Evolutionary conservation across 1,284 basidiomycete species (phyloP).

Genomic region (Boletellus sp.): DNA sequence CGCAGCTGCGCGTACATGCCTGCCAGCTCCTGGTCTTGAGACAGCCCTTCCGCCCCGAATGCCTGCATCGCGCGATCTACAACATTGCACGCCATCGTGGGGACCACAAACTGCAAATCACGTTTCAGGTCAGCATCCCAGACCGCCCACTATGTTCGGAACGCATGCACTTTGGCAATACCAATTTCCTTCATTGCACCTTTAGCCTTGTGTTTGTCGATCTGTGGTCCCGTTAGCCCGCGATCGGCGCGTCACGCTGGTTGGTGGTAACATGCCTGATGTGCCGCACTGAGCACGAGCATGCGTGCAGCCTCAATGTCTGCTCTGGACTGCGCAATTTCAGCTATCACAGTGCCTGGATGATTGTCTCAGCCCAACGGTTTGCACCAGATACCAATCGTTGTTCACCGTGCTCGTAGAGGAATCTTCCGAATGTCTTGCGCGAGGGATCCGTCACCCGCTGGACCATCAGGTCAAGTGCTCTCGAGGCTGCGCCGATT

Average conservation of each 20-base stretch:
- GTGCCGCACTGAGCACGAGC: slow-evolving; percentile 89
- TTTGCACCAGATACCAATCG: neutral
- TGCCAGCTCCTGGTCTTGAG: slow-evolving; percentile 86
- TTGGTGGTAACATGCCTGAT: slow-evolving; percentile 52
- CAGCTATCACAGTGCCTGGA: slow-evolving; percentile 80
- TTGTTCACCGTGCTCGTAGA: slow-evolving; percentile 82
- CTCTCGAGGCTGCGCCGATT: slow-evolving; percentile 83
- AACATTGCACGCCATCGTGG: slow-evolving; percentile 81
- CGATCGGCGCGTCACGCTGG: neutral
- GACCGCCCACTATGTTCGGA: neutral
- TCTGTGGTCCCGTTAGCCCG: slow-evolving; percentile 47
- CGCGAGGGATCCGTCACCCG: slow-evolving; percentile 89
- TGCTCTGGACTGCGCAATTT: slow-evolving; percentile 89
- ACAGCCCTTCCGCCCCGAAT: slow-evolving; percentile 92
- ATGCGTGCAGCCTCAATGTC: slow-evolving; percentile 88
- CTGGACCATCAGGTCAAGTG: slow-evolving; percentile 85
- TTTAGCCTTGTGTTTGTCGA: slow-evolving; percentile 88
- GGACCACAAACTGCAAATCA: slow-evolving; percentile 77
- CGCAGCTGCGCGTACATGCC: slow-evolving; percentile 76
- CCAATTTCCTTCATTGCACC: slow-evolving; percentile 97
- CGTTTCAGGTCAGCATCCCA: slow-evolving; percentile 3
- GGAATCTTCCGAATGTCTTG: slow-evolving; percentile 91
- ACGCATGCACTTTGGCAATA: slow-evolving; percentile 76
- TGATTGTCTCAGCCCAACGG: slow-evolving; percentile 4
- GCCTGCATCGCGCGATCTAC: slow-evolving; percentile 94